These are phyloP conservation scores for Tritrichomonas foetus DNA, from an alignment of 208 protist species.

Conservation along the genomic window DNA sequence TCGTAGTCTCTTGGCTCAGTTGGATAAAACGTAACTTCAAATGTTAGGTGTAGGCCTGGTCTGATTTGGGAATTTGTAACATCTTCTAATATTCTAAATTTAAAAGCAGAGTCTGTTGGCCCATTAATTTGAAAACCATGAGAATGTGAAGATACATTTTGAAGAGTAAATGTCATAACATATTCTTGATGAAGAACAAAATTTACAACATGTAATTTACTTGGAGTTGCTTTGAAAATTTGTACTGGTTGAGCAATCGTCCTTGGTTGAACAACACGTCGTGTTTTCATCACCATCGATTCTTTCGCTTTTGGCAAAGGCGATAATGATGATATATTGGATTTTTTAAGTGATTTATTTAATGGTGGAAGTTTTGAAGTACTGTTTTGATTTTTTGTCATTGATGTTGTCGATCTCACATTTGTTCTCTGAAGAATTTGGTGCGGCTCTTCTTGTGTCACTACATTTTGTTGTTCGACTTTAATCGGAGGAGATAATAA, in stretches of 20 bases:
- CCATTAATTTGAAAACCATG: conserved; percentile 14
- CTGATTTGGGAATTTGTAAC: background rate
- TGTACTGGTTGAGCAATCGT: background rate
- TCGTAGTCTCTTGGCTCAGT: background rate
- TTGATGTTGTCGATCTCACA: background rate
- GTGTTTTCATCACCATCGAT: background rate
- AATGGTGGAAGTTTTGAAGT: background rate
- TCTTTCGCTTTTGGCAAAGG: background rate
- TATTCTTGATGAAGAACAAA: background rate
- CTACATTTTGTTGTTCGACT: background rate
- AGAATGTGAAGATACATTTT: background rate
- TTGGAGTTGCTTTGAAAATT: conserved; percentile 35
- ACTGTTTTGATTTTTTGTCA: background rate
- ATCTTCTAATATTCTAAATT: background rate
- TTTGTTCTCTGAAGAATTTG: background rate
- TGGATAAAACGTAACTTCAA: conserved; percentile 9
- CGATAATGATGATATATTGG: background rate
- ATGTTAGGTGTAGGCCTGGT: background rate
- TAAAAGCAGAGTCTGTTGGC: background rate
- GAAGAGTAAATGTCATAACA: background rate
- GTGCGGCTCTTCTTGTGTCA: background rate
- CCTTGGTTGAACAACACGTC: background rate
- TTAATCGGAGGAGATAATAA: background rate
- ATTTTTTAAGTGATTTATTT: background rate
- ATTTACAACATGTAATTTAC: background rate